phyloP scores from a whole-genome alignment of 495 filamentous ascomycete genomes.

The Aspergillus leporis region DNA sequence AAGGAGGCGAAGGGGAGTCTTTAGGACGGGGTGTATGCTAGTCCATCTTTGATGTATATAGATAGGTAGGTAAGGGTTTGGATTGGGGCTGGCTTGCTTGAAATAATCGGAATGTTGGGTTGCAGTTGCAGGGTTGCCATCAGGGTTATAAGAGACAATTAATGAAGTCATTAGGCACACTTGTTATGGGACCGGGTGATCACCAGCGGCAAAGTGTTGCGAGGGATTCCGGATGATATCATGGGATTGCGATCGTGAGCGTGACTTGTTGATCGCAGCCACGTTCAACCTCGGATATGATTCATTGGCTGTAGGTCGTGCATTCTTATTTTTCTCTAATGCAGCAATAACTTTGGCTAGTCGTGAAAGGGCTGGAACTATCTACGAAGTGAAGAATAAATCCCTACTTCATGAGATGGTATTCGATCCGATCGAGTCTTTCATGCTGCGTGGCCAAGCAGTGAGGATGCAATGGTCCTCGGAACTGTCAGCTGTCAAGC shows the following conservation, averaged over 20 bases:
- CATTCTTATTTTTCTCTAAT: background rate
- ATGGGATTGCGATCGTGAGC: background rate
- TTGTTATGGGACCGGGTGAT: background rate
- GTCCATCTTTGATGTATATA: background rate
- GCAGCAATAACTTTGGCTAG: background rate
- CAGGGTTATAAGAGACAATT: background rate
- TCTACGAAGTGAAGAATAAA: background rate
- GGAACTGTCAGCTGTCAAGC: background rate
- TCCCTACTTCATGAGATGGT: background rate
- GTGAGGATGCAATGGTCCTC: background rate
- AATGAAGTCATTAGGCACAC: background rate
- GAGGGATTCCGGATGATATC: background rate
- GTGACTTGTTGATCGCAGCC: constrained; percentile 11
- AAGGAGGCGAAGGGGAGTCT: constrained; percentile 15
- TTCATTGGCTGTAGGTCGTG: constrained; percentile 1
- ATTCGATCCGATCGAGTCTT: background rate
- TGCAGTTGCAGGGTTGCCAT: constrained; percentile 3
- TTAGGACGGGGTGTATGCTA: background rate
- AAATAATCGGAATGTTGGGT: background rate
- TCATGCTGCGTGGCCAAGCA: background rate
- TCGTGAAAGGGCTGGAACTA: background rate
- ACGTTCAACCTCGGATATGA: background rate
- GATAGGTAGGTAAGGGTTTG: background rate
- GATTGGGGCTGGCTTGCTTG: background rate
- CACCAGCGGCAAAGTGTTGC: background rate